Evolutionary conservation across 495 filamentous ascomycete species (phyloP).

Genomic region (Opeltia flavorubescens): DNA sequence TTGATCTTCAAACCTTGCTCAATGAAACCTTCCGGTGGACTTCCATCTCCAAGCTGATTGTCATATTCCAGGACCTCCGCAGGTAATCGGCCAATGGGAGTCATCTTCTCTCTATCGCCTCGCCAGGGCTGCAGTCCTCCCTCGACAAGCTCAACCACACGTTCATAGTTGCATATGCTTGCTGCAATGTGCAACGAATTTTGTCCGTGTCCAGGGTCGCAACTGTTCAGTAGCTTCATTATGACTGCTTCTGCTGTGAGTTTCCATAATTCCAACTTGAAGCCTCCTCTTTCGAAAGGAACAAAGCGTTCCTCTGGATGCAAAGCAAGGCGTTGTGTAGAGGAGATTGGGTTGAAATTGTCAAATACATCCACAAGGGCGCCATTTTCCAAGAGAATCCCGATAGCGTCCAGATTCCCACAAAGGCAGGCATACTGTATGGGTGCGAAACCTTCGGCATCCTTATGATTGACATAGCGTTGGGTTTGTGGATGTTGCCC

Average conservation of each 20-base stretch:
- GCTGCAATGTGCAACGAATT: background rate
- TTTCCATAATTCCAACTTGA: background rate
- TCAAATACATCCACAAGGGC: background rate
- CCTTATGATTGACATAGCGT: background rate
- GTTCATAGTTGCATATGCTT: background rate
- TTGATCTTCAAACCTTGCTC: background rate
- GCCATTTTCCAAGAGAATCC: background rate
- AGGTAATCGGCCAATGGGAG: background rate
- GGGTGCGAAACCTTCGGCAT: background rate
- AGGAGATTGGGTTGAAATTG: background rate
- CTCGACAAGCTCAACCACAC: background rate
- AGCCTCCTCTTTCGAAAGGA: background rate
- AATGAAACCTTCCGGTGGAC: background rate
- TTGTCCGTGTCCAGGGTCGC: background rate
- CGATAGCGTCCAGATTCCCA: background rate
- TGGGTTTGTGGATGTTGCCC: background rate
- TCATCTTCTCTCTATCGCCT: background rate
- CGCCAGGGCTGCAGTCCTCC: background rate
- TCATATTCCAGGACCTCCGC: background rate
- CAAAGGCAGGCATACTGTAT: background rate
- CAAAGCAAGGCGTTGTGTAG: background rate
- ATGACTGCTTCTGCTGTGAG: background rate
- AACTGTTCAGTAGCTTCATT: background rate
- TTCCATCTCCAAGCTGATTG: background rate
- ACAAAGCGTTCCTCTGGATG: background rate